A percentile compares a stretch with the other conserved stretches of the same genome.
These are phyloP conservation scores for Candida nanaspora DNA, from an alignment of 805 yeast species.

Conservation along the genomic window DNA sequence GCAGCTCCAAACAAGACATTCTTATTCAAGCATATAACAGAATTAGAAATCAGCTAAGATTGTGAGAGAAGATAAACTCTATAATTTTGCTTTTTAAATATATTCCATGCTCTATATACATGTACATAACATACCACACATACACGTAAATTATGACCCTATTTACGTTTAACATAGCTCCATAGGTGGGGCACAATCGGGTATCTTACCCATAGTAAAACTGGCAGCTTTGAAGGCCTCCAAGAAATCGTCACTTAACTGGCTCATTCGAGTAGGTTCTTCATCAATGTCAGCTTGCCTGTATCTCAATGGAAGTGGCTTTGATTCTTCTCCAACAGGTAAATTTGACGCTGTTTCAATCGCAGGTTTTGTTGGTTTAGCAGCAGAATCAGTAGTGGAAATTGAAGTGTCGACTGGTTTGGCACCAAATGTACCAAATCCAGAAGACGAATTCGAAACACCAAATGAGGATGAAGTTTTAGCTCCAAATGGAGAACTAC, in stretches of 20 bases:
- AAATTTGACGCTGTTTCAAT: neutral
- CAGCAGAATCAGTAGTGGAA: slow-evolving; percentile 2
- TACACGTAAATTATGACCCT: no score
- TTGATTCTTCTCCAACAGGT: slow-evolving; percentile 1
- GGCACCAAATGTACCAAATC: neutral
- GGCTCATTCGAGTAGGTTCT: slow-evolving; percentile 23
- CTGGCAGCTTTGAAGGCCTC: slow-evolving; percentile 38
- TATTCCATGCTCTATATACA: neutral
- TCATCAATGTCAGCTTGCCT: slow-evolving; percentile 17
- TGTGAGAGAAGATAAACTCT: neutral
- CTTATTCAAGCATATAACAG: slow-evolving; percentile 29
- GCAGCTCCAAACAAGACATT: slow-evolving; percentile 32
- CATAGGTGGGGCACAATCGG: slow-evolving; percentile 67
- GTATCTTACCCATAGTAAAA: slow-evolving; percentile 58
- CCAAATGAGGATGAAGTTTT: slow-evolving; percentile 6
- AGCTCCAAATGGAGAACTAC: slow-evolving; percentile 12
- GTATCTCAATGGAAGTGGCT: slow-evolving; percentile 4
- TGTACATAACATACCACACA: neutral
- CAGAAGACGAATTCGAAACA: neutral
- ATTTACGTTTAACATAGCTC: slow-evolving; percentile 31
- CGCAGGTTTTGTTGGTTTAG: neutral
- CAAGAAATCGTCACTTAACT: slow-evolving; percentile 35
- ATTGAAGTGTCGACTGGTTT: neutral
- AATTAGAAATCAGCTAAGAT: neutral
- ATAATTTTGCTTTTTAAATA: neutral